Conservation (phyloP, 2,329 filamentous ascomycete species). For the Sclerotinia nivalis region DNA sequence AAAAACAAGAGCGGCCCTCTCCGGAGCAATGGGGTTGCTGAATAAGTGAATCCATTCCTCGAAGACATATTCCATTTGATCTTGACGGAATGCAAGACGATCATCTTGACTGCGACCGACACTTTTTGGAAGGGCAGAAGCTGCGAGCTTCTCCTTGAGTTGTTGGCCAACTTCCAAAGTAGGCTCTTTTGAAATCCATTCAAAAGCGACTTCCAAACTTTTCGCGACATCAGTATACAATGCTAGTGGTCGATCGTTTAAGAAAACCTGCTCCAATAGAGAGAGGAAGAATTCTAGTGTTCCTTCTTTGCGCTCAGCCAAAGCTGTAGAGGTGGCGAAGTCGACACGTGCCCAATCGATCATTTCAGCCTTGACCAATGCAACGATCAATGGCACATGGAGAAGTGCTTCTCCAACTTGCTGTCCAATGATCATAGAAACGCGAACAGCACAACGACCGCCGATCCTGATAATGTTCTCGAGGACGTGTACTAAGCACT, state of each 20-base stretch:
- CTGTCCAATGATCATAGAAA: slow-evolving; percentile 57
- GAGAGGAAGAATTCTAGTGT: slow-evolving; percentile 79
- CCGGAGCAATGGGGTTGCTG: slow-evolving; percentile 73
- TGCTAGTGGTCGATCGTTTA: slow-evolving; percentile 74
- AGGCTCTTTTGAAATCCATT: slow-evolving; percentile 77
- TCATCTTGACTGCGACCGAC: slow-evolving; percentile 55
- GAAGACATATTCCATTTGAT: slow-evolving; percentile 93
- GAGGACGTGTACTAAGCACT: slow-evolving; percentile 63
- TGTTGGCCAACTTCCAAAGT: slow-evolving; percentile 65
- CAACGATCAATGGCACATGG: slow-evolving; percentile 57
- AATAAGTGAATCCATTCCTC: slow-evolving; percentile 89
- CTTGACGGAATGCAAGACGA: slow-evolving; percentile 61
- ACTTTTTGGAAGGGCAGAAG: slow-evolving; percentile 57
- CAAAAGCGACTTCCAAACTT: slow-evolving; percentile 77
- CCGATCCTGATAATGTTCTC: slow-evolving; percentile 60
- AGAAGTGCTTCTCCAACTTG: slow-evolving; percentile 58
- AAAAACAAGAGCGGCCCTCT: slow-evolving; percentile 73
- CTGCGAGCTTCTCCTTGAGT: slow-evolving; percentile 65
- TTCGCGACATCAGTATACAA: slow-evolving; percentile 83
- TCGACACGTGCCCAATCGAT: slow-evolving; percentile 67
- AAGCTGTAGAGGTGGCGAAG: slow-evolving; percentile 68
- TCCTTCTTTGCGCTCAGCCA: slow-evolving; percentile 68
- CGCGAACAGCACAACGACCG: slow-evolving; percentile 54
- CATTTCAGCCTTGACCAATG: slow-evolving; percentile 60
- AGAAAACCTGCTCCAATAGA: slow-evolving; percentile 74